phyloP scores from a whole-genome alignment of 2,329 filamentous ascomycete species.

The Arthrocladium fulminans region DNA sequence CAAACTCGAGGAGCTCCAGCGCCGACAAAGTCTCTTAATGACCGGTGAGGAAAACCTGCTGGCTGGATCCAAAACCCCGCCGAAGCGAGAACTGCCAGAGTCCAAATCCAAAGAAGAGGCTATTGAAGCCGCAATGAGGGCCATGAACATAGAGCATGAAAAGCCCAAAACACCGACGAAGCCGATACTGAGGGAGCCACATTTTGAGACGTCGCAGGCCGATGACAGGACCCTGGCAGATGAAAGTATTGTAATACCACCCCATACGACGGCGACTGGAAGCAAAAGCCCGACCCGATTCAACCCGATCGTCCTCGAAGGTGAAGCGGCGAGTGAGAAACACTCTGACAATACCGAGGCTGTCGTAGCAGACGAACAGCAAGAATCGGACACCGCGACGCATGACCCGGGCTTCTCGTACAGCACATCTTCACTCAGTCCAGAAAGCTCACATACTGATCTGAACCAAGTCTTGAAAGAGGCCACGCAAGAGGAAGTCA shows the following conservation, averaged over 20 bases:
- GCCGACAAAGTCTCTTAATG: conserved; percentile 56
- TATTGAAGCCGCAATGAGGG: conserved; percentile 14
- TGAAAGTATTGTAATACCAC: background rate
- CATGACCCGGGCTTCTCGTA: background rate
- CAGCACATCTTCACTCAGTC: conserved; percentile 4
- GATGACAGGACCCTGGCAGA: background rate
- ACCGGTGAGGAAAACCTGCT: conserved; percentile 9
- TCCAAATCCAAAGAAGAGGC: conserved; percentile 17
- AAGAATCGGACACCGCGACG: background rate
- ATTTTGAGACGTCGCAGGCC: conserved; percentile 14
- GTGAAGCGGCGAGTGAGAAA: conserved; percentile 4
- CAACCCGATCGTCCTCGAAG: conserved; percentile 9
- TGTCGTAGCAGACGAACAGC: background rate
- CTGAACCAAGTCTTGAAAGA: background rate
- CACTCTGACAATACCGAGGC: background rate
- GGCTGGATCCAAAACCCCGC: conserved; percentile 13
- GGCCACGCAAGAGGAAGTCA: background rate
- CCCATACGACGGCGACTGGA: conserved; percentile 6
- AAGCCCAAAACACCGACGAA: conserved; percentile 16
- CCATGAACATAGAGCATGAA: conserved; percentile 13
- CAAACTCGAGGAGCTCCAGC: conserved; percentile 61
- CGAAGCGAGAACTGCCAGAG: conserved; percentile 23
- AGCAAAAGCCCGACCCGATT: conserved; percentile 7
- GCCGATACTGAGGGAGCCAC: conserved; percentile 21
- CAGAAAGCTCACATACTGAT: background rate